Evolutionary conservation across 75 land plant genomes (phyloP).

Genomic region (Picea sitchensis): DNA sequence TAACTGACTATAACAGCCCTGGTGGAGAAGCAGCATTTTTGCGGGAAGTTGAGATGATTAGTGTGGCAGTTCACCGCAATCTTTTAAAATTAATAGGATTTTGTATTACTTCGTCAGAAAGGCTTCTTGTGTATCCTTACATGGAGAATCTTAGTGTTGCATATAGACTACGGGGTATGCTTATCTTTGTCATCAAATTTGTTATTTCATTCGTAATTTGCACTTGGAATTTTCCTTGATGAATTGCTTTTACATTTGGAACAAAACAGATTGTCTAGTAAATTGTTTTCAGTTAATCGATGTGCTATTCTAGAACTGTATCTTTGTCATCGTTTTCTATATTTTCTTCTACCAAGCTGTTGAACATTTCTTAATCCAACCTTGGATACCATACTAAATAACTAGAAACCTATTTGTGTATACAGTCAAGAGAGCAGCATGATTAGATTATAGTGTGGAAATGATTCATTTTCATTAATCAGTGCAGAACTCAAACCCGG

Average conservation of each 20-base stretch:
- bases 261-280: not conserved
- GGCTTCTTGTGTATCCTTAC: constrained; percentile 81
- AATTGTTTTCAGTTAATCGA: no score
- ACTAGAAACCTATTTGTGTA: not conserved
- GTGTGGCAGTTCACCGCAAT: constrained; percentile 81
- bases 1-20: constrained; percentile 60
- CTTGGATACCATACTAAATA: not conserved
- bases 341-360: constrained; percentile 1
- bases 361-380: not conserved
- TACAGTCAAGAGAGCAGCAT: not conserved
- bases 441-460: not conserved
- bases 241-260: not conserved
- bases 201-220: not conserved
- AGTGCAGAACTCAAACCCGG: constrained; percentile 46
- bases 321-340: not conserved
- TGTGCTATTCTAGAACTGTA: not conserved
- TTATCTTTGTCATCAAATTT: not conserved
- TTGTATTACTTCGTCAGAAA: constrained; percentile 74
- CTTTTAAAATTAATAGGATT: constrained; percentile 74
- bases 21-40: constrained; percentile 74
- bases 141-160: constrained; percentile 84
- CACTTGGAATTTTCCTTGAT: not conserved
- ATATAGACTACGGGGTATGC: constrained; percentile 63
- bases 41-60: constrained; percentile 83
- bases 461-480: not conserved